Evolutionary conservation across 2,329 filamentous ascomycete species (phyloP).

Genomic region (Clarireedia hainanense): DNA sequence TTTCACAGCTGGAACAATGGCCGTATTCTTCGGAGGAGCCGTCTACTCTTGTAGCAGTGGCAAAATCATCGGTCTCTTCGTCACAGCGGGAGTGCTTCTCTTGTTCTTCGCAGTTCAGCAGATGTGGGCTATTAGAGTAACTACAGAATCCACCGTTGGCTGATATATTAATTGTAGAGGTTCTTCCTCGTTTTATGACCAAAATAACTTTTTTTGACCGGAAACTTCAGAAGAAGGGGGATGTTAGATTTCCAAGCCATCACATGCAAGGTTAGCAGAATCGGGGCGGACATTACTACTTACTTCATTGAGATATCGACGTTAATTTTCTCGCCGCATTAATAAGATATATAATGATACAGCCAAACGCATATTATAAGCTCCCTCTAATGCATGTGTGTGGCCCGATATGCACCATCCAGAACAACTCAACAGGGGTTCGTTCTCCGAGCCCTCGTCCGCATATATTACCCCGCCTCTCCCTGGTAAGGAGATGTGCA

Average conservation of each 20-base stretch:
- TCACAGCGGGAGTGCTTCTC: conserved; percentile 35
- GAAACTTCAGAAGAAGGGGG: too few relatives aligned
- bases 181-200: too few relatives aligned
- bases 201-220: too few relatives aligned
- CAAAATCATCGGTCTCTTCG: conserved; percentile 25
- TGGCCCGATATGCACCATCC: neutral
- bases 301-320: too few relatives aligned
- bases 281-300: too few relatives aligned
- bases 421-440: neutral
- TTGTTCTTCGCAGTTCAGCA: conserved; percentile 9
- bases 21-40: neutral
- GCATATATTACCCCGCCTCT: neutral
- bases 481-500: too few relatives aligned
- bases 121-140: conserved; percentile 13
- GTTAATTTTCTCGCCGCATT: too few relatives aligned
- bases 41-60: conserved; percentile 1
- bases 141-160: conserved; percentile 17
- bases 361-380: neutral
- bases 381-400: neutral
- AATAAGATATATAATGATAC: too few relatives aligned
- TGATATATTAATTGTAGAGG: conserved; percentile 13
- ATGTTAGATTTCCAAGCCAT: too few relatives aligned
- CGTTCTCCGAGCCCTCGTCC: neutral
- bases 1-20: conserved; percentile 11
- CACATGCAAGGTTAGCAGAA: too few relatives aligned